Conservation (phyloP, 371 early-diverging fungal genomes). For the Zychaea mexicana region DNA sequence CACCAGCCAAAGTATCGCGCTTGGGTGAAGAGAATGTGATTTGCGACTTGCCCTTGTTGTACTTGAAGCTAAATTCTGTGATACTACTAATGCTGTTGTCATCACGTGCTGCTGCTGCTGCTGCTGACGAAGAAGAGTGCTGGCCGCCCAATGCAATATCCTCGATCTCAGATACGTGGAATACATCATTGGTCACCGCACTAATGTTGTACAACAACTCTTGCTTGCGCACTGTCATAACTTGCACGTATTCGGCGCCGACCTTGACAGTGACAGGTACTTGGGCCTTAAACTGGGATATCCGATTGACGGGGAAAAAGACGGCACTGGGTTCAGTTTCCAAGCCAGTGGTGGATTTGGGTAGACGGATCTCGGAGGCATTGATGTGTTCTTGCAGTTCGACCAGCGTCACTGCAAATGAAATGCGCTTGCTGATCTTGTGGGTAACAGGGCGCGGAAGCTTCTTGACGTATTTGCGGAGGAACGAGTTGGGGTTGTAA, state of each 20-base stretch:
- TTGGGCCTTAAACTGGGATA: conserved; percentile 63
- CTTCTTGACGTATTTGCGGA: conserved; percentile 73
- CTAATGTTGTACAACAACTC: conserved; percentile 71
- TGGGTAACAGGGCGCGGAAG: conserved; percentile 59
- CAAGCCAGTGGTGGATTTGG: conserved; percentile 73
- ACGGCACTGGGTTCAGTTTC: conserved; percentile 70
- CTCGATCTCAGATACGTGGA: conserved; percentile 82
- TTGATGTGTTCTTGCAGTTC: conserved; percentile 76
- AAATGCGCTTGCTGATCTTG: conserved; percentile 61
- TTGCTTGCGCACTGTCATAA: conserved; percentile 69
- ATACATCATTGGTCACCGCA: conserved; percentile 85
- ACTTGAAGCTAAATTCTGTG: conserved; percentile 80
- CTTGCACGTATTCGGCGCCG: conserved; percentile 79
- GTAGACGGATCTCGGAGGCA: conserved; percentile 74
- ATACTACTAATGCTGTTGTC: no score
- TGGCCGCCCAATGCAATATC: conserved; percentile 63
- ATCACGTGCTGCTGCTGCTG: no score
- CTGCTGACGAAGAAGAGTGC: no score
- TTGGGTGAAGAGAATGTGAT: conserved; percentile 79
- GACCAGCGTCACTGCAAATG: conserved; percentile 66
- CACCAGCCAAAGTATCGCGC: conserved; percentile 72
- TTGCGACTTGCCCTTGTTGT: conserved; percentile 68
- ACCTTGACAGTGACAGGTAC: conserved; percentile 85
- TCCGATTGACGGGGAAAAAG: conserved; percentile 66
- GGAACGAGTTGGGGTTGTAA: conserved; percentile 81